Evolutionary conservation across 768 basidiomycete genomes (phyloP), one percentile per base, ranked within the genome.

Genomic region (Lentinula detonsa): DNA sequence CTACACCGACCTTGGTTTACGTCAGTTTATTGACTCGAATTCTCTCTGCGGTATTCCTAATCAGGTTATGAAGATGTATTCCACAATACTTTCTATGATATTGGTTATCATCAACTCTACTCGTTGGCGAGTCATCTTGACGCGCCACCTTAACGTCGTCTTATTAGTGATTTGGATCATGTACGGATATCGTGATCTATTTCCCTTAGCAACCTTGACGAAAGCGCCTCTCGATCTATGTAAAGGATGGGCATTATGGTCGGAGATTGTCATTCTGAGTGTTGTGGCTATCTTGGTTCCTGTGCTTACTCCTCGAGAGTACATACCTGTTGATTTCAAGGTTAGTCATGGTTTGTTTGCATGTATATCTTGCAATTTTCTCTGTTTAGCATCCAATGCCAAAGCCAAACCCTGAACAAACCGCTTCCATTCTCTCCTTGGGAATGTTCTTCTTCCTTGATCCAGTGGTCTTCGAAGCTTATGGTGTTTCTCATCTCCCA

Each of bases 201-300:
- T 73, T 69, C 81, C 82, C 6, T 66, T 82, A 3, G 71, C 73
- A 16, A 82, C 81, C 0, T 80, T 67, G 66, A 72, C 72, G n/a
- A 68, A 76, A 13, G 23, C 40, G 9, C 80, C 82, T 1, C 59
- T 67, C 5, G 82, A 83, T 64, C 67, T 62, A 7, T 65, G 62
- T 5, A 72, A 74, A 52, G 75, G 79, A 11, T 58, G 64, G 35
- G 53, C 78, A 8, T 71, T 81, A 5, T 84, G 82, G 81, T 64
- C 69, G 0, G 72, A 78, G 62, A 60, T 81, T 21, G 67, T 64
- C 18, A 57, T 81, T 9, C 71, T 82, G 11, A 65, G 72, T 7
- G 39, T 77, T 5, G 73, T 71, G 4, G 77, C 72, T 1, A 68
- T 78, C 5, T 53, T 77, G 5, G 65, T 83, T 9, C 82, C 82